These are phyloP conservation scores for Myrmaecium sp. DNA, from an alignment of 2,329 filamentous ascomycete genomes.

Conservation along the genomic window DNA sequence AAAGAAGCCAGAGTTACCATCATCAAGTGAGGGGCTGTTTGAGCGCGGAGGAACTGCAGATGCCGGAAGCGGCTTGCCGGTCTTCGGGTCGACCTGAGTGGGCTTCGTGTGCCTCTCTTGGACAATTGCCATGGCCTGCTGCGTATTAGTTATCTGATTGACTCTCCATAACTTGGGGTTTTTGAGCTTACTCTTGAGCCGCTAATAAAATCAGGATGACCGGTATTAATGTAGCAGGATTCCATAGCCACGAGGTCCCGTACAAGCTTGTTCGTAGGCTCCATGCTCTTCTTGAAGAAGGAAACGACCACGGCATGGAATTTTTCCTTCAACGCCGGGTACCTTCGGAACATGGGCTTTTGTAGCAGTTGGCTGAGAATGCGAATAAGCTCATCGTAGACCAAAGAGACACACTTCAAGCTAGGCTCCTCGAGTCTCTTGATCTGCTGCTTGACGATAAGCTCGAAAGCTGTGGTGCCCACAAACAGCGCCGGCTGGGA, in stretches of 20 bases:
- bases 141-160: constrained; percentile 2
- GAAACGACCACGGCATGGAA: constrained; percentile 80
- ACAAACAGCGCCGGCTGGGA: constrained; percentile 94
- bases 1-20: constrained; percentile 66
- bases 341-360: constrained; percentile 82
- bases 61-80: constrained; percentile 73
- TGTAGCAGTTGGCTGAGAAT: constrained; percentile 79
- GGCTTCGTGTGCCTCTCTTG: constrained; percentile 83
- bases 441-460: constrained; percentile 98
- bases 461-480: constrained; percentile 91
- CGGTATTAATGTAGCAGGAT: constrained; percentile 93
- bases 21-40: constrained; percentile 56
- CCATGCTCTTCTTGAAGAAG: constrained; percentile 98
- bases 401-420: constrained; percentile 89
- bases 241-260: constrained; percentile 90
- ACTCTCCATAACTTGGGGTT: not conserved
- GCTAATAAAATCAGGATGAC: constrained; percentile 93
- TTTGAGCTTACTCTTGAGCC: constrained; percentile 54
- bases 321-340: constrained; percentile 92
- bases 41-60: constrained; percentile 51
- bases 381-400: constrained; percentile 93
- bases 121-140: constrained; percentile 83
- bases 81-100: constrained; percentile 94
- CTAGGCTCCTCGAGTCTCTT: constrained; percentile 91
- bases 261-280: constrained; percentile 94